Conservation (phyloP, 2,329 filamentous ascomycete species). For the Nemania bipapillata region DNA sequence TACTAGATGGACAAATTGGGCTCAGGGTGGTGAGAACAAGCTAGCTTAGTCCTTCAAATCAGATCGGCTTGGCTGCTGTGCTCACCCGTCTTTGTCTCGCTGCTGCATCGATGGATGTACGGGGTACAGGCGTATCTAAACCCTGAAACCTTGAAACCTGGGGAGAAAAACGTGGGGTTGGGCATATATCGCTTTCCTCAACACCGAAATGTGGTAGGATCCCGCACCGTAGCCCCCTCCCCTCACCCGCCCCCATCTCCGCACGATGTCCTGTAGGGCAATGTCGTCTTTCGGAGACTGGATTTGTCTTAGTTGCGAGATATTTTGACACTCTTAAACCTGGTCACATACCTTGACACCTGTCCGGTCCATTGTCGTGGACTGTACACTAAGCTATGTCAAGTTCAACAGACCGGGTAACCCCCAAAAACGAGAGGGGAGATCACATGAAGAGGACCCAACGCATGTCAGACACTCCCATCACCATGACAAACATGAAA, state of each 20-base stretch:
- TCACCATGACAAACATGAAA: constrained; percentile 19
- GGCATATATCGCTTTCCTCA: constrained; percentile 8
- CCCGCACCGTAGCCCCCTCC: constrained; percentile 12
- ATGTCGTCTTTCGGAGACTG: neutral
- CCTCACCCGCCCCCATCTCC: constrained; percentile 21
- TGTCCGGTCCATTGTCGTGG: constrained; percentile 6
- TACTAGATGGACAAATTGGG: neutral
- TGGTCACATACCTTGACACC: constrained; percentile 20
- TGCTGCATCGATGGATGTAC: constrained; percentile 11
- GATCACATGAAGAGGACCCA: constrained; percentile 37
- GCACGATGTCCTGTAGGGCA: constrained; percentile 8
- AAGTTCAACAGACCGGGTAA: constrained; percentile 7
- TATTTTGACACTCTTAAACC: neutral
- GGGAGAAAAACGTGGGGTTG: constrained; percentile 34
- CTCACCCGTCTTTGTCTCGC: neutral
- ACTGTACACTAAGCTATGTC: constrained; percentile 18
- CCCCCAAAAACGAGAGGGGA: constrained; percentile 14
- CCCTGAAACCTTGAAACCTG: constrained; percentile 31
- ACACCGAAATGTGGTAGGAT: constrained; percentile 22
- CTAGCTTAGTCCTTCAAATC: constrained; percentile 1
- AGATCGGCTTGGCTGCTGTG: constrained; percentile 4
- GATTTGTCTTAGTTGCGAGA: constrained; percentile 10
- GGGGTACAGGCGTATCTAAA: constrained; percentile 28
- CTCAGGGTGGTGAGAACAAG: neutral
- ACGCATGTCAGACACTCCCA: constrained; percentile 31